A percentile compares a stretch with the other conserved stretches of the same genome.
Conservation (phyloP, 106 monocot genomes). For the Vanilla planifolia region DNA sequence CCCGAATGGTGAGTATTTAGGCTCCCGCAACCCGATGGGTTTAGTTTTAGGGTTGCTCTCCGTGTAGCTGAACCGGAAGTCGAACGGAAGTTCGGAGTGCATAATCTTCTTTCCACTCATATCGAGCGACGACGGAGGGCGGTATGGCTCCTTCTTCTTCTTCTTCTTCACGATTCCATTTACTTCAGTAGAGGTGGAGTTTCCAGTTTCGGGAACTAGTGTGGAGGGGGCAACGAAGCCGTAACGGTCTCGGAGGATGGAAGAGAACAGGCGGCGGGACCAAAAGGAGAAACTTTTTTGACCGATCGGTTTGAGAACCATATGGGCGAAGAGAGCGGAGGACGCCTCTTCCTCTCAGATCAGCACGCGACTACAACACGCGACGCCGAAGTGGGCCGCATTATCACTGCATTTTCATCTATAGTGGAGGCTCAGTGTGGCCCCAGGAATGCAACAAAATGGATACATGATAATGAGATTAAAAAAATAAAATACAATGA, state of each 20-base stretch:
- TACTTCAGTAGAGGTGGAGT: constrained; percentile 6
- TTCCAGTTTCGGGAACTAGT: constrained; percentile 30
- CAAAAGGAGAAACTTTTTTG: constrained; percentile 22
- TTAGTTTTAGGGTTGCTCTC: constrained; percentile 47
- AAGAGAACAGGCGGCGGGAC: constrained; percentile 16
- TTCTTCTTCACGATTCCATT: not conserved
- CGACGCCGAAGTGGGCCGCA: too few relatives aligned
- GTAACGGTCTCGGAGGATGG: constrained; percentile 47
- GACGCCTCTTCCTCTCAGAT: too few relatives aligned
- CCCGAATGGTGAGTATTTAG: constrained; percentile 91
- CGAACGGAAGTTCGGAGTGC: constrained; percentile 66
- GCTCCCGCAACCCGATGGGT: constrained; percentile 82
- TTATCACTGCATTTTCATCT: too few relatives aligned
- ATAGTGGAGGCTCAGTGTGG: too few relatives aligned
- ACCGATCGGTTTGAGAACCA: constrained; percentile 15
- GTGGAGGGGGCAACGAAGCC: constrained; percentile 71
- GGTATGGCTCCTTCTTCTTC: constrained; percentile 57
- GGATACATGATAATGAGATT: too few relatives aligned
- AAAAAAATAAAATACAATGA: too few relatives aligned
- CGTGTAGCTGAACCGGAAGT: constrained; percentile 79
- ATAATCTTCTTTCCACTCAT: constrained; percentile 26
- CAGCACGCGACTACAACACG: too few relatives aligned
- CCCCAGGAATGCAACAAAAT: too few relatives aligned
- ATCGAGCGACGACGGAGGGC: constrained; percentile 75
- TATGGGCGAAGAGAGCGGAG: not conserved